phyloP scores from a whole-genome alignment of 1,284 basidiomycete genomes.

The Rhodotorula mucilaginosa region DNA sequence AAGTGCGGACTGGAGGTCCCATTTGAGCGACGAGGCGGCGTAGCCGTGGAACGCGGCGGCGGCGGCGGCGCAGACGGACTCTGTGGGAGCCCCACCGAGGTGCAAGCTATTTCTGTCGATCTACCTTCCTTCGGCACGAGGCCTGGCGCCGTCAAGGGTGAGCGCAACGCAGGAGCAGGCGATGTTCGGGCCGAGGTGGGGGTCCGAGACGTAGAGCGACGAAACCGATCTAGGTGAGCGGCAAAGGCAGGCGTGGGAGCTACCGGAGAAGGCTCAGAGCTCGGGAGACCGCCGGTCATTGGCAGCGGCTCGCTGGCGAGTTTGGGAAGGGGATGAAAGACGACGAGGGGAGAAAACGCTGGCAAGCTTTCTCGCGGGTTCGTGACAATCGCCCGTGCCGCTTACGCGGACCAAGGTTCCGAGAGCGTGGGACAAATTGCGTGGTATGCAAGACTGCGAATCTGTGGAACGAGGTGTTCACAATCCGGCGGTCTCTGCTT shows the following conservation, averaged over 20 bases:
- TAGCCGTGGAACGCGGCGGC: neutral
- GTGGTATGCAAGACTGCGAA: too few relatives aligned
- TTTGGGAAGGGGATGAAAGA: neutral
- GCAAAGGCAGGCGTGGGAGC: neutral
- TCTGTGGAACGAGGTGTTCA: too few relatives aligned
- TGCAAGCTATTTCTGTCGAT: too few relatives aligned
- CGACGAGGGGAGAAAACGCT: too few relatives aligned
- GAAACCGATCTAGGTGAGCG: neutral
- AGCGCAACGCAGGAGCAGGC: neutral
- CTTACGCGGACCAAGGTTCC: too few relatives aligned
- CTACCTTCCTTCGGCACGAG: neutral
- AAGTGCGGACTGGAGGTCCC: slow-evolving; percentile 6
- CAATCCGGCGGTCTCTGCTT: too few relatives aligned
- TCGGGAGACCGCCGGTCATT: neutral
- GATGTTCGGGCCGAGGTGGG: neutral
- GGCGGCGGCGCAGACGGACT: too few relatives aligned
- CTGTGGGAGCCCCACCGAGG: too few relatives aligned
- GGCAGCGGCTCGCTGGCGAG: neutral
- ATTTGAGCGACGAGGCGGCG: slow-evolving; percentile 8
- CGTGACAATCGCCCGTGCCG: too few relatives aligned
- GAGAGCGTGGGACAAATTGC: too few relatives aligned
- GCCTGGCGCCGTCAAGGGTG: neutral
- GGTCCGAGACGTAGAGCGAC: neutral
- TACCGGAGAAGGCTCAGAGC: neutral
- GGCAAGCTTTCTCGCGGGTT: too few relatives aligned